Conservation (phyloP, 2,329 filamentous ascomycete genomes). For the Cryphonectria nitschkei region DNA sequence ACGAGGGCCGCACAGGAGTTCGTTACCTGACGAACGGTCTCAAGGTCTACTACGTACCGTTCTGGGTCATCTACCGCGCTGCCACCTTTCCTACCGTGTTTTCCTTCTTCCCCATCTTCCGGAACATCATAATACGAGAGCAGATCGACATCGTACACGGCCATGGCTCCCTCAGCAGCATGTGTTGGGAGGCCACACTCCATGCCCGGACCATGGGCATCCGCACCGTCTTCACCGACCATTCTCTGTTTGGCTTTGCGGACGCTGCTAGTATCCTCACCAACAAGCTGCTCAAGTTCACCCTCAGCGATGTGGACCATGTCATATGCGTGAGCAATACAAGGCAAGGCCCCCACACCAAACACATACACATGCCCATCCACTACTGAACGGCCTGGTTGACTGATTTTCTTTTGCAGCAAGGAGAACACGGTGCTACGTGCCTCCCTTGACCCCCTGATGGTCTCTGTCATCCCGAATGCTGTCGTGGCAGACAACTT, state of each 20-base stretch:
- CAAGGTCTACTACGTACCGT: slow-evolving; percentile 97
- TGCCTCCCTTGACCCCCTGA: slow-evolving; percentile 90
- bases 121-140: slow-evolving; percentile 93
- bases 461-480: slow-evolving; percentile 98
- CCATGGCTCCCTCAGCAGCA: slow-evolving; percentile 89
- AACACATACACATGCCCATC: too few relatives aligned
- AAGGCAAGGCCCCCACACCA: slow-evolving; percentile 64
- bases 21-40: slow-evolving; percentile 96
- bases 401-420: slow-evolving; percentile 50
- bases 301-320: slow-evolving; percentile 93
- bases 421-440: slow-evolving; percentile 98
- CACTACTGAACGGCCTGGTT: slow-evolving; percentile 17
- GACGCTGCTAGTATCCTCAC: slow-evolving; percentile 95
- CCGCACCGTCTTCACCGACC: slow-evolving; percentile 94
- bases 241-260: slow-evolving; percentile 95
- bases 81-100: slow-evolving; percentile 96
- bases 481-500: slow-evolving; percentile 98
- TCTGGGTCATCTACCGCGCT: slow-evolving; percentile 92
- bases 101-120: slow-evolving; percentile 97
- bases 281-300: slow-evolving; percentile 97
- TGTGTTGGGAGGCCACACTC: slow-evolving; percentile 93
- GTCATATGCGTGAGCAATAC: slow-evolving; percentile 98
- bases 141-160: slow-evolving; percentile 97
- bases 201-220: slow-evolving; percentile 96
- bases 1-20: slow-evolving; percentile 86